Conservation (phyloP, 2,329 filamentous ascomycete species). For the Pseudogymnoascus pannorum region DNA sequence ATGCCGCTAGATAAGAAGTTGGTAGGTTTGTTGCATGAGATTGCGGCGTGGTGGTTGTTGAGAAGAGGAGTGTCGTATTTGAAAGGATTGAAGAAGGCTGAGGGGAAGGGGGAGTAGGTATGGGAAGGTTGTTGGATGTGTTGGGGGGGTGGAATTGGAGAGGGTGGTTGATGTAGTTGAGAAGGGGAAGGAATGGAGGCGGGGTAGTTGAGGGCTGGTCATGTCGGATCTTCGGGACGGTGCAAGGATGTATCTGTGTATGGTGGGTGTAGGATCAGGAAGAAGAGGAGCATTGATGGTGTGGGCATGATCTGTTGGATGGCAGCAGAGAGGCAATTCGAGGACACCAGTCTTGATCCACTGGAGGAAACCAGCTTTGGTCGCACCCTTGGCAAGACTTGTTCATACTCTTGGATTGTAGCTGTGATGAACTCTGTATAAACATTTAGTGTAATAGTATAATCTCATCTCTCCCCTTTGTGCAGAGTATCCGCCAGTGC, state of each 20-base stretch:
- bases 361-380: neutral
- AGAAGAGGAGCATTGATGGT: neutral
- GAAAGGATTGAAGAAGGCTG: slow-evolving; percentile 3
- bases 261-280: neutral
- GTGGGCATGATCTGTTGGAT: neutral
- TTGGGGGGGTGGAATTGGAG: neutral
- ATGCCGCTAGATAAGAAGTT: slow-evolving; percentile 10
- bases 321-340: neutral
- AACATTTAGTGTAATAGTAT: neutral
- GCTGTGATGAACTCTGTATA: neutral
- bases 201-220: too few species aligned
- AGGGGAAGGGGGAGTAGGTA: neutral
- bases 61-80: slow-evolving; percentile 4
- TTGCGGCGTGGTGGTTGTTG: slow-evolving; percentile 12
- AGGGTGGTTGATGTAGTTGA: neutral
- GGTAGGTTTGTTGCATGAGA: slow-evolving; percentile 2
- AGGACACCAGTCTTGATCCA: neutral
- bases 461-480: neutral
- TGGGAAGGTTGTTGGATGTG: neutral
- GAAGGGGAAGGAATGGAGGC: neutral
- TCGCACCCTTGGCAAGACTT: neutral
- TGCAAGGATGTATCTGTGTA: neutral
- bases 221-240: neutral
- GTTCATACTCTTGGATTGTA: neutral
- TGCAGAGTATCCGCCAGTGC: neutral